Evolutionary conservation across 2,329 filamentous ascomycete genomes (phyloP).

Genomic region (Myotisia sp.): DNA sequence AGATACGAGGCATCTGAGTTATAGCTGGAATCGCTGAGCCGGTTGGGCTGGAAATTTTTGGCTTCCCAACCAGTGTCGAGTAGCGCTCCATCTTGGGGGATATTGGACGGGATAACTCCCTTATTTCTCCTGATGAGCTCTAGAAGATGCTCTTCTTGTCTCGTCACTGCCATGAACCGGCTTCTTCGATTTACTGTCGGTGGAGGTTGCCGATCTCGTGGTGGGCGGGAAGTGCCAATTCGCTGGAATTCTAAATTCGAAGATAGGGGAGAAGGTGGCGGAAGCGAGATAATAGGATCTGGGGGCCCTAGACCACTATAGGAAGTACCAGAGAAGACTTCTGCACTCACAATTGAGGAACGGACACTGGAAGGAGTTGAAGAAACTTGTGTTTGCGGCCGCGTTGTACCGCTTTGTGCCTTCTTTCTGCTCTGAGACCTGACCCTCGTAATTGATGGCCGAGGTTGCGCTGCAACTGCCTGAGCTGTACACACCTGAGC

Average conservation of each 20-base stretch:
- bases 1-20: constrained; percentile 27
- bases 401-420: constrained; percentile 12
- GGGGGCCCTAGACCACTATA: too few relatives aligned
- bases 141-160: constrained; percentile 39
- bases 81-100: constrained; percentile 18
- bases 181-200: constrained; percentile 25
- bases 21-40: constrained; percentile 16
- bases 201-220: constrained; percentile 13
- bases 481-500: constrained; percentile 32
- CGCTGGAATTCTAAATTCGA: constrained; percentile 10
- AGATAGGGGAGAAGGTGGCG: constrained; percentile 13
- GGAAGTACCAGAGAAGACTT: too few relatives aligned
- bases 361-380: constrained; percentile 19
- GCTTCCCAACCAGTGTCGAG: constrained; percentile 4
- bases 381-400: constrained; percentile 13
- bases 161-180: constrained; percentile 38
- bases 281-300: too few relatives aligned
- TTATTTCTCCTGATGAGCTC: constrained; percentile 37
- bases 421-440: constrained; percentile 17
- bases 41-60: constrained; percentile 8
- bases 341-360: constrained; percentile 16
- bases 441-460: constrained; percentile 18
- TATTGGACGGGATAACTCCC: constrained; percentile 32
- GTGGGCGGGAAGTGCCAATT: constrained; percentile 11
- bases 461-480: constrained; percentile 22